Conservation (phyloP, 108 stramenopile genomes). For the Thalassiosira profunda region DNA sequence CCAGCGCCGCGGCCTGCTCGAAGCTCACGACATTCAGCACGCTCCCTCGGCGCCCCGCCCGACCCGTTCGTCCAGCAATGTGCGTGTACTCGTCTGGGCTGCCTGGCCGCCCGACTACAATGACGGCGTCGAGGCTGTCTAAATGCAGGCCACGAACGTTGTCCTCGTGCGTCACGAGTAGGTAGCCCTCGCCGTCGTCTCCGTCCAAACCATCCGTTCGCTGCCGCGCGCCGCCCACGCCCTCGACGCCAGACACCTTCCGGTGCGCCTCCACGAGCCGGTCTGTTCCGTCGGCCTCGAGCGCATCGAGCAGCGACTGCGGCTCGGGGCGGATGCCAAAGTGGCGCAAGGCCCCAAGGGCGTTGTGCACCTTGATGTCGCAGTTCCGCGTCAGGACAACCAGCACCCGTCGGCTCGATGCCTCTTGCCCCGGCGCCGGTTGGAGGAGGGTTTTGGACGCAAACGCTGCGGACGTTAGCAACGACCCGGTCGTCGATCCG, state of each 20-base stretch:
- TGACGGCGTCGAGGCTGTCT: constrained; percentile 82
- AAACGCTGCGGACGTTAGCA: constrained; percentile 76
- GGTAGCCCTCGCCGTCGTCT: constrained; percentile 54
- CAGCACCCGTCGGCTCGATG: constrained; percentile 47
- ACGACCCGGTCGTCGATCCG: constrained; percentile 63
- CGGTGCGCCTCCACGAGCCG: constrained; percentile 78
- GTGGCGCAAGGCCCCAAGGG: constrained; percentile 86
- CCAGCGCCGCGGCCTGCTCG: constrained; percentile 64
- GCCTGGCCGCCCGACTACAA: constrained; percentile 85
- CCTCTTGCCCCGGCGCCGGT: constrained; percentile 1
- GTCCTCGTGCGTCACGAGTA: constrained; percentile 92
- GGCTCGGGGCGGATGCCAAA: constrained; percentile 82
- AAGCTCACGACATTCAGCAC: constrained; percentile 83
- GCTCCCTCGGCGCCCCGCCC: constrained; percentile 78
- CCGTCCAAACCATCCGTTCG: not conserved
- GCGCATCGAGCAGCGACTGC: constrained; percentile 69
- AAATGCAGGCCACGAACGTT: constrained; percentile 95
- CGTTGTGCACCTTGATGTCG: constrained; percentile 76
- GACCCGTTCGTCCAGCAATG: constrained; percentile 95
- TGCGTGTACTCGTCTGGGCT: constrained; percentile 96
- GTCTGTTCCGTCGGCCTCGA: constrained; percentile 82
- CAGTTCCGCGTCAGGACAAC: constrained; percentile 80
- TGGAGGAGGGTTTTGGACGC: constrained; percentile 55
- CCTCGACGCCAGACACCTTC: constrained; percentile 76
- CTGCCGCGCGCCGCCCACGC: constrained; percentile 66